phyloP scores from a whole-genome alignment of 495 filamentous ascomycete species.

The Bombardia bombarda region DNA sequence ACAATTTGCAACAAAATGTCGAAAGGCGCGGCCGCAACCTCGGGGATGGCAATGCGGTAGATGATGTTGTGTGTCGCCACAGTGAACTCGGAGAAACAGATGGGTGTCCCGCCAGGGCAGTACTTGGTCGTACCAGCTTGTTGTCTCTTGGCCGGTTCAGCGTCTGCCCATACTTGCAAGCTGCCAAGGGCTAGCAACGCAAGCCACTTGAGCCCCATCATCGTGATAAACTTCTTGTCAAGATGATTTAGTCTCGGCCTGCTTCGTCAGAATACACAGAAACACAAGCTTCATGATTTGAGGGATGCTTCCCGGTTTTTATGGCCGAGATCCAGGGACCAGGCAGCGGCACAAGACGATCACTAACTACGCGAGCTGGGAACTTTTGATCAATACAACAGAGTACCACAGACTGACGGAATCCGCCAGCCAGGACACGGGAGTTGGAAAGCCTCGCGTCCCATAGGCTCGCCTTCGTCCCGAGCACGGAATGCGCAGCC shows the following conservation, averaged over 20 bases:
- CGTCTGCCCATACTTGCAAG: slow-evolving; percentile 6
- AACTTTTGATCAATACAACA: neutral
- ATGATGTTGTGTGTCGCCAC: slow-evolving; percentile 27
- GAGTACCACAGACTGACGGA: neutral
- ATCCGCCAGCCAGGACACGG: slow-evolving; percentile 9
- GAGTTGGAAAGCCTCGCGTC: slow-evolving; percentile 2
- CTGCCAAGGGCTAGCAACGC: slow-evolving; percentile 12
- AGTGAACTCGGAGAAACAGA: slow-evolving; percentile 31
- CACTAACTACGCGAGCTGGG: too few relatives aligned
- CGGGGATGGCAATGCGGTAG: slow-evolving; percentile 42
- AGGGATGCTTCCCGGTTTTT: slow-evolving; percentile 10
- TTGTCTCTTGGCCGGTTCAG: slow-evolving; percentile 11
- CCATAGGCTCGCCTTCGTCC: slow-evolving; percentile 5
- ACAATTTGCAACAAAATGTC: slow-evolving; percentile 41
- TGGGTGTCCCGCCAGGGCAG: slow-evolving; percentile 28
- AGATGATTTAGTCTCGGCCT: neutral
- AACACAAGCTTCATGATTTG: too few relatives aligned
- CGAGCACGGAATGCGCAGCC: neutral
- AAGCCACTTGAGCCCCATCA: slow-evolving; percentile 10
- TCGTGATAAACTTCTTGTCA: neutral
- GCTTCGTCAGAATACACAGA: neutral
- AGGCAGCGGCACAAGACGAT: too few relatives aligned
- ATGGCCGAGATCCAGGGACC: slow-evolving; percentile 1
- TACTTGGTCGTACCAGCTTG: slow-evolving; percentile 21
- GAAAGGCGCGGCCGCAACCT: slow-evolving; percentile 30